phyloP scores from a whole-genome alignment of 768 basidiomycete genomes.

The Boletus reticuloceps region DNA sequence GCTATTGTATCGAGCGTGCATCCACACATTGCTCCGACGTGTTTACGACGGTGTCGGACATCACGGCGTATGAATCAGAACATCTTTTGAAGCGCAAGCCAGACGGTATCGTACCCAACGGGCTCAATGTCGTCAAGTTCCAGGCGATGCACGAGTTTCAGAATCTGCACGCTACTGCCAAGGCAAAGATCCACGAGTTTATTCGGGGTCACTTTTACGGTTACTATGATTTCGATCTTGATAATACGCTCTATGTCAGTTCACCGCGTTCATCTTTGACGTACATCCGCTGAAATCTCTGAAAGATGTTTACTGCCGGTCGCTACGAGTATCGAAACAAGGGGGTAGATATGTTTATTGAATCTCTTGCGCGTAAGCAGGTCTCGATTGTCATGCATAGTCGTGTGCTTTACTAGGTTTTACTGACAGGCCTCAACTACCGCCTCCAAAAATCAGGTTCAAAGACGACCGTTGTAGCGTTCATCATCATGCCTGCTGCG shows the following conservation, averaged over 20 bases:
- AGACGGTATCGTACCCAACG: conserved; percentile 96
- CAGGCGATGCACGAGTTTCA: conserved; percentile 99
- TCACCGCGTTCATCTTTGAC: background rate
- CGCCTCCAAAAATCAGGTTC: conserved; percentile 62
- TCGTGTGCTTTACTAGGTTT: background rate
- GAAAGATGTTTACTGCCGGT: conserved; percentile 96
- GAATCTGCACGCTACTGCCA: conserved; percentile 87
- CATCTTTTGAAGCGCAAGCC: conserved; percentile 96
- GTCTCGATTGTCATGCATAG: background rate
- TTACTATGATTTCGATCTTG: conserved; percentile 93
- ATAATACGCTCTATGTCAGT: conserved; percentile 82
- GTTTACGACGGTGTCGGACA: conserved; percentile 97
- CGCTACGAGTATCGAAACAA: conserved; percentile 99
- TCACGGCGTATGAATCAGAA: conserved; percentile 96
- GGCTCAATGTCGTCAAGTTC: conserved; percentile 98
- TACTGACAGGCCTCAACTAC: conserved; percentile 49
- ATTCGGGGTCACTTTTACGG: conserved; percentile 98
- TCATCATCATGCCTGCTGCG: conserved; percentile 97
- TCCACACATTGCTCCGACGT: conserved; percentile 96
- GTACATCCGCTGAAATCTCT: conserved; percentile 3
- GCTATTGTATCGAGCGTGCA: conserved; percentile 96
- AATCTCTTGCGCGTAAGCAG: conserved; percentile 80
- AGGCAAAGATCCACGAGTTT: conserved; percentile 99
- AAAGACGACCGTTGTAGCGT: conserved; percentile 87
- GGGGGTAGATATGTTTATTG: conserved; percentile 99